Evolutionary conservation across 2,329 filamentous ascomycete species (phyloP), one percentile per base, ranked within the genome.

Genomic region (Raffaelea ambrosiae): DNA sequence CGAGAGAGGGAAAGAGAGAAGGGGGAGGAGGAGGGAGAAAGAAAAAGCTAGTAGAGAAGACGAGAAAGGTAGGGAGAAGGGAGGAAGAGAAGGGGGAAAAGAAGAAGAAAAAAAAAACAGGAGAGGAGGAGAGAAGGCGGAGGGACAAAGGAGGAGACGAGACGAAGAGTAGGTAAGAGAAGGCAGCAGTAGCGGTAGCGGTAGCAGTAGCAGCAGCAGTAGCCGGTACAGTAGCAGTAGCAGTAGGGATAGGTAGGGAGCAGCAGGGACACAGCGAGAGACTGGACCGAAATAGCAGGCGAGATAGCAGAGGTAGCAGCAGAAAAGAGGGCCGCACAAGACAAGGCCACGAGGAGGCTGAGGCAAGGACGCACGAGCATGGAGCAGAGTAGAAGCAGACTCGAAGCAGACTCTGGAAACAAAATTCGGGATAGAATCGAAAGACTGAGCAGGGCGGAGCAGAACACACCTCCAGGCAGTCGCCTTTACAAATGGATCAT

Each of bases 401-500:
- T n/a, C n/a, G n/a, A n/a, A n/a, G n/a, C n/a, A n/a, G n/a, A n/a
- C n/a, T n/a, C n/a, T n/a, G n/a, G n/a, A n/a, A n/a, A n/a, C n/a
- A n/a, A n/a, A n/a, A n/a, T n/a, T n/a, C n/a, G n/a, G n/a, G n/a
- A n/a, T n/a, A n/a, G n/a, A n/a, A n/a, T n/a, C n/a, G n/a, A n/a
- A n/a, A n/a, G n/a, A n/a, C n/a, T n/a, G n/a, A 29, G 26, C 13
- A 29, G 7, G 13, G 13, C 7, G 26, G 7, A 7, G 13, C 26
- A 29, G 26, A 29, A 13, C 7, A 7, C 26, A 29, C 26, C 7
- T 7, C 7, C 7, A 33, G 43, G 47, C 40, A 39, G 26, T 44
- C 46, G 52, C 48, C 48, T 53, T 51, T 53, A 50, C 22, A 23
- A 40, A 38, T 42, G 47, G 46, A 47, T 38, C 50, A 47, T 50